These are phyloP conservation scores for Paxillus rubicundulus DNA, from an alignment of 768 basidiomycete species.

Conservation along the genomic window DNA sequence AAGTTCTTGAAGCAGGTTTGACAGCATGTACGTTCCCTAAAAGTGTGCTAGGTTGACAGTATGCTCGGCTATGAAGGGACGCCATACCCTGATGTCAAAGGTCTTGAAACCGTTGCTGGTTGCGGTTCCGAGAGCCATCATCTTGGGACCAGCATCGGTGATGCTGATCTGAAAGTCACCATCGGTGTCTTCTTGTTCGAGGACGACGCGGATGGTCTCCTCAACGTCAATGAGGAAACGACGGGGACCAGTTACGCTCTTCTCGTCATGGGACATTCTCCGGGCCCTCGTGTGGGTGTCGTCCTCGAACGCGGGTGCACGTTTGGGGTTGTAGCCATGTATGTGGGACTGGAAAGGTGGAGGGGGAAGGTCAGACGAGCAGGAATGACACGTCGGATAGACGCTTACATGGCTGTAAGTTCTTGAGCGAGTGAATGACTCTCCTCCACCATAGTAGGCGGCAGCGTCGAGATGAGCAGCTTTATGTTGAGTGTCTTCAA, in stretches of 20 bases:
- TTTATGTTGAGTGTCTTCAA: slow-evolving; percentile 55
- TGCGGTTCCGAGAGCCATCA: slow-evolving; percentile 93
- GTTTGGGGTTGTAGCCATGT: slow-evolving; percentile 71
- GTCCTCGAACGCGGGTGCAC: slow-evolving; percentile 69
- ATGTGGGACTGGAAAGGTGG: slow-evolving; percentile 54
- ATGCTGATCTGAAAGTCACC: slow-evolving; percentile 96
- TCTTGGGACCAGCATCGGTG: slow-evolving; percentile 94
- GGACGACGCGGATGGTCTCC: slow-evolving; percentile 92
- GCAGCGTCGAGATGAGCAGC: slow-evolving; percentile 66
- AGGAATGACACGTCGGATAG: background rate
- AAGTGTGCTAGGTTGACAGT: slow-evolving; percentile 8
- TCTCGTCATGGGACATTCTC: slow-evolving; percentile 91
- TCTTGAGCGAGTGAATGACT: slow-evolving; percentile 76
- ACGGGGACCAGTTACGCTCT: slow-evolving; percentile 72
- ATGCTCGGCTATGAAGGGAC: background rate
- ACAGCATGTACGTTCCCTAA: slow-evolving; percentile 98
- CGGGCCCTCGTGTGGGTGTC: slow-evolving; percentile 72
- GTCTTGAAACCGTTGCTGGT: slow-evolving; percentile 98
- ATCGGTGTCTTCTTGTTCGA: slow-evolving; percentile 98
- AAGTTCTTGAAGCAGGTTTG: slow-evolving; percentile 97
- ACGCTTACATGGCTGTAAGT: slow-evolving; percentile 81
- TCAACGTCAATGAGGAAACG: slow-evolving; percentile 97
- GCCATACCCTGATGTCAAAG: slow-evolving; percentile 85
- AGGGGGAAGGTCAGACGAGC: slow-evolving; percentile 19
- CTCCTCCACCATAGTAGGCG: slow-evolving; percentile 79